These are phyloP conservation scores for Coniochaeta pulveracea DNA, from an alignment of 2,329 filamentous ascomycete genomes.

Conservation along the genomic window DNA sequence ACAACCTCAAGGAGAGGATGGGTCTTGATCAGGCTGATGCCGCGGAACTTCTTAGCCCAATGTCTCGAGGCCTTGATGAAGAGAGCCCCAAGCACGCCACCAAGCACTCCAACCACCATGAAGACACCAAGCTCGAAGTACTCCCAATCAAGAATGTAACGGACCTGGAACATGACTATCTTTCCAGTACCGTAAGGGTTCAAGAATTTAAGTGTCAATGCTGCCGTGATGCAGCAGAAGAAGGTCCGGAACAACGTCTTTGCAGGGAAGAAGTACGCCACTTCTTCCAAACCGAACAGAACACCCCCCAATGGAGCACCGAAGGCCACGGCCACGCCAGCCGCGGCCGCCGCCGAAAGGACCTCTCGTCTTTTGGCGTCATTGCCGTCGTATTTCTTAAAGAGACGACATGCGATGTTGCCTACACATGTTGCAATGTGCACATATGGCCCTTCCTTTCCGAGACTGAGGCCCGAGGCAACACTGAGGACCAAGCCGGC, in stretches of 20 bases:
- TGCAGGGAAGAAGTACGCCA: constrained; percentile 92
- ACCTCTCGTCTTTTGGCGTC: constrained; percentile 91
- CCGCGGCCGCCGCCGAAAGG: constrained; percentile 82
- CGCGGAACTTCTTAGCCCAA: constrained; percentile 84
- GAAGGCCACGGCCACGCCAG: constrained; percentile 88
- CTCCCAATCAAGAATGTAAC: constrained; percentile 84
- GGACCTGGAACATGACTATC: constrained; percentile 92
- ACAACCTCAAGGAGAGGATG: constrained; percentile 81
- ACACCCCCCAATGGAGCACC: constrained; percentile 81
- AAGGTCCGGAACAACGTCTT: constrained; percentile 97
- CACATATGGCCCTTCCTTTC: constrained; percentile 94
- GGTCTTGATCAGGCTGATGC: constrained; percentile 67
- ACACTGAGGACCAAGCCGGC: constrained; percentile 77
- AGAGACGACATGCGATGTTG: constrained; percentile 90
- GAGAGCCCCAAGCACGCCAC: constrained; percentile 73
- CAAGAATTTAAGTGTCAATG: constrained; percentile 83
- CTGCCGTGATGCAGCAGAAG: constrained; percentile 92
- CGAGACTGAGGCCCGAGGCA: constrained; percentile 82
- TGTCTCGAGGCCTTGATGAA: constrained; percentile 93
- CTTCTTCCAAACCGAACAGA: constrained; percentile 88
- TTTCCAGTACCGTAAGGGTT: constrained; percentile 95
- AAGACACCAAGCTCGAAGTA: constrained; percentile 85
- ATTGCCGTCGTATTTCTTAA: constrained; percentile 85
- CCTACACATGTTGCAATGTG: constrained; percentile 93
- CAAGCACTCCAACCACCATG: constrained; percentile 73